phyloP scores from a whole-genome alignment of 345 rosid genomes.

The Capsella bursapastoris region DNA sequence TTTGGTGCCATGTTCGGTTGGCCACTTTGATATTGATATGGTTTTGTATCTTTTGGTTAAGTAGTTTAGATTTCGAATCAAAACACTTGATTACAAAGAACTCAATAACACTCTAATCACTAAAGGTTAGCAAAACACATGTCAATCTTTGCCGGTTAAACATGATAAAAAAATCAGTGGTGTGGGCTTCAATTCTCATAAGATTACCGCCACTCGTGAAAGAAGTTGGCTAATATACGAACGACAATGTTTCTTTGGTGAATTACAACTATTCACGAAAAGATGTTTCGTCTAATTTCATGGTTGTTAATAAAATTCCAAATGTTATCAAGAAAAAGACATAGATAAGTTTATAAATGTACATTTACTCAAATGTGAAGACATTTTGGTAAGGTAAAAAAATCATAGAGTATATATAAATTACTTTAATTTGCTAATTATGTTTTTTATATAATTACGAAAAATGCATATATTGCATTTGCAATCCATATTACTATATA shows the following conservation, averaged over 20 bases:
- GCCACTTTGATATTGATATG: neutral
- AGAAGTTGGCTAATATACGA: neutral
- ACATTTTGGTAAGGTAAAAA: neutral
- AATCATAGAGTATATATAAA: neutral
- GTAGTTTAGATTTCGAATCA: constrained; percentile 4
- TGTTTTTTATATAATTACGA: neutral
- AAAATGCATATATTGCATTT: neutral
- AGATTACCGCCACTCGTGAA: constrained; percentile 17
- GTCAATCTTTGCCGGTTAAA: constrained; percentile 5
- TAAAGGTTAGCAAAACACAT: neutral
- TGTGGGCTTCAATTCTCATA: neutral
- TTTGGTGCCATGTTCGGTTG: neutral
- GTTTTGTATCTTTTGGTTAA: neutral
- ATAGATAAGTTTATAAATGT: too few relatives aligned
- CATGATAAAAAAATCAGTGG: neutral
- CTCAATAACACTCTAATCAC: neutral
- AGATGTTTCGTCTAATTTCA: constrained; percentile 20
- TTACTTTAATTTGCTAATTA: neutral
- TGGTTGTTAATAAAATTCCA: neutral
- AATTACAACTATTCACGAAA: constrained; percentile 23
- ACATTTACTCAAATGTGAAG: too few relatives aligned
- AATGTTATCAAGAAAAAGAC: neutral
- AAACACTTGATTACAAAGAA: constrained; percentile 4
- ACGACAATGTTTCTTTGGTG: neutral
- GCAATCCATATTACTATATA: neutral